These are phyloP conservation scores for Cairneyella variabilis DNA, from an alignment of 495 filamentous ascomycete species.

Conservation along the genomic window DNA sequence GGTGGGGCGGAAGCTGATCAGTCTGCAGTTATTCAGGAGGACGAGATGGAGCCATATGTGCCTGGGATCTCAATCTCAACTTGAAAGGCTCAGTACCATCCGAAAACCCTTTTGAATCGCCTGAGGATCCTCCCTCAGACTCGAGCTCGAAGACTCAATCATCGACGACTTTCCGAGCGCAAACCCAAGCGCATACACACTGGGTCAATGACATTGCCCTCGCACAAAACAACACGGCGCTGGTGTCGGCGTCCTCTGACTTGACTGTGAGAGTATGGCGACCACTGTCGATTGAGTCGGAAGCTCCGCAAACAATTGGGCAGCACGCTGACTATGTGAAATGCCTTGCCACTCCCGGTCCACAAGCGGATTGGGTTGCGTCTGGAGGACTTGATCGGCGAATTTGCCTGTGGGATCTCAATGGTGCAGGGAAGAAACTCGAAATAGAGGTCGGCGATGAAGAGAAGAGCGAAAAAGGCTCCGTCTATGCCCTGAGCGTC, in stretches of 20 bases:
- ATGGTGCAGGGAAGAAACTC: constrained; percentile 76
- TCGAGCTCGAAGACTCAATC: constrained; percentile 31
- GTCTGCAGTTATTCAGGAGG: constrained; percentile 84
- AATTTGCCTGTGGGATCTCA: constrained; percentile 89
- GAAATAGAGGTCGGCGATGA: constrained; percentile 79
- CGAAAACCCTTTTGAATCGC: constrained; percentile 30
- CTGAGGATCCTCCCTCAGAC: constrained; percentile 29
- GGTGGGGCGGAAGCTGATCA: constrained; percentile 8
- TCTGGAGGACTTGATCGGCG: constrained; percentile 95
- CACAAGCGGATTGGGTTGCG: constrained; percentile 79
- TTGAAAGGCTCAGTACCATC: constrained; percentile 25
- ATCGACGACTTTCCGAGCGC: constrained; percentile 71
- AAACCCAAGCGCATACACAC: constrained; percentile 97
- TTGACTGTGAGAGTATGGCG: constrained; percentile 93
- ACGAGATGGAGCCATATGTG: constrained; percentile 91
- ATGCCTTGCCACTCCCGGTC: constrained; percentile 73
- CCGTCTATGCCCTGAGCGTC: constrained; percentile 78
- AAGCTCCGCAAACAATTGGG: constrained; percentile 76
- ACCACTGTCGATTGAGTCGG: constrained; percentile 65
- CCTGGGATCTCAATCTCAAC: constrained; percentile 76
- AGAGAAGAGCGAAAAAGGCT: constrained; percentile 83
- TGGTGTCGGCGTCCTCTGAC: constrained; percentile 94
- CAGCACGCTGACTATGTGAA: constrained; percentile 96
- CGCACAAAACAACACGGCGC: constrained; percentile 71
- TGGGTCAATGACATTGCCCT: constrained; percentile 98